These are phyloP conservation scores for Beauveria bassiana DNA, from an alignment of 2,329 filamentous ascomycete genomes.

Conservation along the genomic window DNA sequence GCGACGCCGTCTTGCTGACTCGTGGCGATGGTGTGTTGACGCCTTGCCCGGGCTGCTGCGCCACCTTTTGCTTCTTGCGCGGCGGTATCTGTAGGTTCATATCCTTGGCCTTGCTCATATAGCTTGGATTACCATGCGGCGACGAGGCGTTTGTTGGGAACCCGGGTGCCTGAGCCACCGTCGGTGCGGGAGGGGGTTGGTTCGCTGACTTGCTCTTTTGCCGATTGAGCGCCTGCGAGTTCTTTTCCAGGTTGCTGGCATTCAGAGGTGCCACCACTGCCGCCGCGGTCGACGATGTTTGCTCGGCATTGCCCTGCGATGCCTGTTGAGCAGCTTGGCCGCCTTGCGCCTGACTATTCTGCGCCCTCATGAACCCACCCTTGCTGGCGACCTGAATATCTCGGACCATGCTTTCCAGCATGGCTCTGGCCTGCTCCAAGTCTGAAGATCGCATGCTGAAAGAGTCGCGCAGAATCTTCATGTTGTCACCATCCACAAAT, in stretches of 20 bases:
- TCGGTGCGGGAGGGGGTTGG: constrained; percentile 49
- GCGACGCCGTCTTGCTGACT: constrained; percentile 38
- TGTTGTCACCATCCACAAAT: constrained; percentile 41
- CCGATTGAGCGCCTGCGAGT: constrained; percentile 40
- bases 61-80: constrained; percentile 50
- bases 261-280: constrained; percentile 28
- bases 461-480: constrained; percentile 35
- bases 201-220: constrained; percentile 33
- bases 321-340: constrained; percentile 23
- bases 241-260: constrained; percentile 44
- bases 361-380: constrained; percentile 13
- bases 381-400: constrained; percentile 32
- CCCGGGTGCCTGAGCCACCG: constrained; percentile 43
- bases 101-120: constrained; percentile 43
- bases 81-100: constrained; percentile 50
- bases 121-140: constrained; percentile 52
- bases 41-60: constrained; percentile 31
- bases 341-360: constrained; percentile 22
- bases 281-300: constrained; percentile 14
- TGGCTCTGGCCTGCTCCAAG: constrained; percentile 37
- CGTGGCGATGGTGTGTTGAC: constrained; percentile 40
- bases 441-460: constrained; percentile 47
- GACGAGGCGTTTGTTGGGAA: constrained; percentile 49
- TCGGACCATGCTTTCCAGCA: constrained; percentile 45
- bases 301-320: constrained; percentile 17